These are phyloP conservation scores for Fusarium mangiferae DNA, from an alignment of 2,329 filamentous ascomycete species.

Conservation along the genomic window DNA sequence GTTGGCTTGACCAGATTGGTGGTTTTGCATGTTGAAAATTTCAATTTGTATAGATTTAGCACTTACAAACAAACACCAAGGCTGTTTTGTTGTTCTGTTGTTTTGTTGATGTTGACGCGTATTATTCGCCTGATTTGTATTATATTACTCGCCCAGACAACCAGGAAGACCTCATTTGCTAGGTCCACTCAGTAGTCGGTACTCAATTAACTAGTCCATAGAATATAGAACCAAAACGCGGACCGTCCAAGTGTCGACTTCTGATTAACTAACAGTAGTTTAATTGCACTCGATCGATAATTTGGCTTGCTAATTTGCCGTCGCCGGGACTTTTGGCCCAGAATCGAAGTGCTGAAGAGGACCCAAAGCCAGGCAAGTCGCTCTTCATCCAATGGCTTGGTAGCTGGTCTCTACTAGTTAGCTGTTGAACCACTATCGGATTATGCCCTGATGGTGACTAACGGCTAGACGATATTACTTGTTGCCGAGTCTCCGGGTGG, in stretches of 20 bases:
- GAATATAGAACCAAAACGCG: not conserved
- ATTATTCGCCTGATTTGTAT: not conserved
- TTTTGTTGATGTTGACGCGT: not conserved
- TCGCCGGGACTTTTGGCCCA: slow-evolving; percentile 1
- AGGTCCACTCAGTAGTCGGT: slow-evolving; percentile 1
- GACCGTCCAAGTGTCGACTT: slow-evolving; percentile 1
- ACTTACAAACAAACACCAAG: not conserved
- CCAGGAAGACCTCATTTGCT: slow-evolving; percentile 10
- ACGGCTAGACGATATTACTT: not conserved
- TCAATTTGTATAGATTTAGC: not conserved
- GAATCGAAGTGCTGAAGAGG: not conserved
- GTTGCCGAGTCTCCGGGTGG: slow-evolving; percentile 12
- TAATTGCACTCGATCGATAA: slow-evolving; percentile 15
- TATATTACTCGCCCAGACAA: slow-evolving; percentile 2
- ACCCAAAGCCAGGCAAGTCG: not conserved
- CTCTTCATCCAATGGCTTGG: not conserved
- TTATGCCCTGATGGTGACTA: not conserved
- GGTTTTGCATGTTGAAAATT: slow-evolving; percentile 1
- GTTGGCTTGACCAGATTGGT: not conserved
- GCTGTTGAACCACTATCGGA: not conserved
- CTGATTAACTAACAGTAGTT: not conserved
- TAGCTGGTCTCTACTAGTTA: not conserved
- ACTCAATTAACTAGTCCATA: not conserved
- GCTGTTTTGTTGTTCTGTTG: not conserved
- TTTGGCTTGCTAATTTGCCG: slow-evolving; percentile 13